Percentiles rank a stretch among this genome's conserved stretches.
phyloP scores from a whole-genome alignment of 345 rosid species.

The Populus tremula region DNA sequence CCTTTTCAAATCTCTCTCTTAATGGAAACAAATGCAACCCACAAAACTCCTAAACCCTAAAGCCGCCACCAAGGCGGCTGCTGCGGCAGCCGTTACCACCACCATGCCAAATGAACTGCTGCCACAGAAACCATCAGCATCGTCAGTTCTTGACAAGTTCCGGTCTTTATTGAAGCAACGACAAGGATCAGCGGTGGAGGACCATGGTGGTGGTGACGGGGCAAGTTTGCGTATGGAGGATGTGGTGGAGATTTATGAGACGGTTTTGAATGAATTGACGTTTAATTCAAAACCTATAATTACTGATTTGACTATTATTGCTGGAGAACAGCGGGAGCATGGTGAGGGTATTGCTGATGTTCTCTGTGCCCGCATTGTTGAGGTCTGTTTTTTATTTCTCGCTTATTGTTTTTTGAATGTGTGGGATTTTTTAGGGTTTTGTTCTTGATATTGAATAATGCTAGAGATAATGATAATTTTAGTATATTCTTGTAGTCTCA shows the following conservation, averaged over 20 bases:
- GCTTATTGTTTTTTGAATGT: neutral
- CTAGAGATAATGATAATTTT: neutral
- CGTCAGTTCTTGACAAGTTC: slow-evolving; percentile 60
- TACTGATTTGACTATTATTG: slow-evolving; percentile 93
- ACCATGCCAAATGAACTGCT: slow-evolving; percentile 52
- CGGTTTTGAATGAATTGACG: slow-evolving; percentile 62
- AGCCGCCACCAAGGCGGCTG: slow-evolving; percentile 5
- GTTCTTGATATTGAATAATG: neutral
- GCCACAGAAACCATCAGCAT: slow-evolving; percentile 59
- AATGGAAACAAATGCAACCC: neutral
- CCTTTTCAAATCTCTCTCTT: neutral
- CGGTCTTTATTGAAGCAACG: slow-evolving; percentile 63
- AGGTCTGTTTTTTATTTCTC: slow-evolving; percentile 45
- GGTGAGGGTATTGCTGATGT: slow-evolving; percentile 83
- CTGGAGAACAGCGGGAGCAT: slow-evolving; percentile 80
- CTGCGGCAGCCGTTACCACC: slow-evolving; percentile 12
- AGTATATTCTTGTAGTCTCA: neutral
- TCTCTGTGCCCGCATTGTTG: slow-evolving; percentile 79
- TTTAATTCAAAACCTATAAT: slow-evolving; percentile 96
- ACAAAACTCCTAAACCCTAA: slow-evolving; percentile 9
- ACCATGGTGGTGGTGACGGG: slow-evolving; percentile 27
- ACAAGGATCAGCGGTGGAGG: slow-evolving; percentile 42
- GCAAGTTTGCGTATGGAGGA: slow-evolving; percentile 41
- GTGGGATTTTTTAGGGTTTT: neutral
- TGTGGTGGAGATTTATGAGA: slow-evolving; percentile 69